Conservation (phyloP, 306 rosid genomes). For the Arachis hypogaea region DNA sequence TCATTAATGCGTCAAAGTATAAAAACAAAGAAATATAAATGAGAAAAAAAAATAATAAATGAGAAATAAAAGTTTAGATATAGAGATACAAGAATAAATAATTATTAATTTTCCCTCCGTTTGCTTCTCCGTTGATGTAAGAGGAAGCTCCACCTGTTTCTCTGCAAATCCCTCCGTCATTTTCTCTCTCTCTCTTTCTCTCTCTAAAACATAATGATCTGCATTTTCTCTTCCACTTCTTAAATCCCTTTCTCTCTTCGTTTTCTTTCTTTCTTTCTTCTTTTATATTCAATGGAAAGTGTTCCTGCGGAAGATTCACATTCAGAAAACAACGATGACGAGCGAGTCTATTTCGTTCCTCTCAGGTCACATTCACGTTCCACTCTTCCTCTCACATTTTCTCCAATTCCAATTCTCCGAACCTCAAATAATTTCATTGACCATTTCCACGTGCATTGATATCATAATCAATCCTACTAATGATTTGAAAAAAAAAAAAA, state of each 20-base stretch:
- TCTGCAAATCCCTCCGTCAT: slow-evolving; percentile 72
- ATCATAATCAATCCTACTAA: no score
- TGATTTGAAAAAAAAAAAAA: no score
- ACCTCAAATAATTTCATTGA: no score
- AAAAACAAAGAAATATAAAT: no score
- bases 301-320: slow-evolving; percentile 59
- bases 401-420: not conserved
- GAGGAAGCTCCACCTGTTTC: slow-evolving; percentile 51
- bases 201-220: not conserved
- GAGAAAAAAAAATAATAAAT: no score
- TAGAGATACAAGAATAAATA: no score
- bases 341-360: slow-evolving; percentile 91
- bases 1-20: no score
- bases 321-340: slow-evolving; percentile 51
- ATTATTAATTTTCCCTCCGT: slow-evolving; percentile 51
- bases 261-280: not conserved
- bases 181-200: slow-evolving; percentile 22
- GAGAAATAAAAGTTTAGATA: no score
- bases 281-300: slow-evolving; percentile 48
- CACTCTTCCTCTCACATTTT: slow-evolving; percentile 16
- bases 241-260: slow-evolving; percentile 30
- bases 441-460: not conserved
- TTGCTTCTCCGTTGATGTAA: not conserved
- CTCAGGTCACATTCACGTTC: slow-evolving; percentile 58
- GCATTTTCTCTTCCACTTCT: not conserved